Base-by-base conservation (phyloP, 2,329 filamentous ascomycete species). In the Fusarium brachygibbosum region DNA sequence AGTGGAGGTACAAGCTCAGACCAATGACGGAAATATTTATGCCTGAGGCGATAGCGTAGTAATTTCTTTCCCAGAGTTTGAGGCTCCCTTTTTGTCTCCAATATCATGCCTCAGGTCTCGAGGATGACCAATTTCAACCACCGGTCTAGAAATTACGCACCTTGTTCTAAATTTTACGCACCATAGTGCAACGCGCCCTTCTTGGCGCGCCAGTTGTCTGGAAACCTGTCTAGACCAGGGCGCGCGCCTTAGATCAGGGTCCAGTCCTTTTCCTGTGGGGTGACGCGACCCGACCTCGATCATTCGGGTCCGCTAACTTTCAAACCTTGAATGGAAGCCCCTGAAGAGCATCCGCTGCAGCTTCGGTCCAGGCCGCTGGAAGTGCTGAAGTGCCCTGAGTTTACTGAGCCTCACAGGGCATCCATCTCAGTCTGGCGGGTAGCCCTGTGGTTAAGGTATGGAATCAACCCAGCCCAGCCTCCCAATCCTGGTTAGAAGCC, bases 31-130 rank as follows among this genome's bases (percentile, higher is more conserved):
- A 25, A n/a, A 40, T 8, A 48, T 23, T 29, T 28, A 4, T 75
- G 78, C 78, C 78, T 79, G 53, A 79, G 78, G 77, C 77, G 75
- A 40, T 37, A 58, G n/a, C 29, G 32, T 25, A 28, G 32, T 25
- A 38, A 35, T 28, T 16, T 34, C 17, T 40, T 51, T 25, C 9
- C 17, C 29, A 34, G 32, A 35, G 17, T 12, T 28, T 51, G 23
- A 5, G 23, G 32, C 37, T 55, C 57, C 40, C 34, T 66, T 69
- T 61, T 48, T 66, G 42, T 31, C 51, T 28, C 40, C 29, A 19
- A 45, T 19, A 44, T 68, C 46, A 23, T 74, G 69, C 71, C 70
- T 73, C 66, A 73, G 68, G 68, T 67, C 50, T 57, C 63, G 19
- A 60, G n/a, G 14, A 28, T 25, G 14, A 32, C 17, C n/a, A n/a